Evolutionary conservation across 164 flowering plant genomes (phyloP).

Genomic region (Euptelea pleiosperma): DNA sequence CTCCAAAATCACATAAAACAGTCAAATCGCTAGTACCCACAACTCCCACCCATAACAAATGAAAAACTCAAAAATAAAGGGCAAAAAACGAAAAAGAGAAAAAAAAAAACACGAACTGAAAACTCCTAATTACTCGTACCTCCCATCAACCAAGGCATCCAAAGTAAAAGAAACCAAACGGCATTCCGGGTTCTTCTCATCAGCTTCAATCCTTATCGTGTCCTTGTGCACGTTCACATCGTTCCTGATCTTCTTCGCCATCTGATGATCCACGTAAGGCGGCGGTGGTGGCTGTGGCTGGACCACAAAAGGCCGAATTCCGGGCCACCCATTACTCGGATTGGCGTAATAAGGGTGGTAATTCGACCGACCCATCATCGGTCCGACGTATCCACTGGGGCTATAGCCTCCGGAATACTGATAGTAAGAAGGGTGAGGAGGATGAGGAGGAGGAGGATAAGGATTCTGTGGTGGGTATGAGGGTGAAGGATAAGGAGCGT

Average conservation of each 20-base stretch:
- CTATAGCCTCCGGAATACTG: constrained; percentile 16
- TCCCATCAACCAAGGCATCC: constrained; percentile 81
- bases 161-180: constrained; percentile 79
- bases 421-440: constrained; percentile 13
- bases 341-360: constrained; percentile 28
- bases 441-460: constrained; percentile 15
- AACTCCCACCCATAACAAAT: not conserved
- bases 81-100: not conserved
- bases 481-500: constrained; percentile 32
- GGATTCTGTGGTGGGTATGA: constrained; percentile 17
- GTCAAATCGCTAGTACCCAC: not conserved
- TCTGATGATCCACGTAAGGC: constrained; percentile 64
- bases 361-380: constrained; percentile 25
- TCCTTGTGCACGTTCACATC: constrained; percentile 86
- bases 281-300: constrained; percentile 31
- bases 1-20: not conserved
- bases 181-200: constrained; percentile 62
- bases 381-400: constrained; percentile 16
- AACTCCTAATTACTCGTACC: constrained; percentile 32
- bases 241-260: constrained; percentile 69
- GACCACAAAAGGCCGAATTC: constrained; percentile 17
- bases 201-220: constrained; percentile 56
- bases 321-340: constrained; percentile 39
- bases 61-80: not conserved
- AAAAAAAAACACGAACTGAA: not conserved